A percentile compares a stretch with the other conserved stretches of the same genome.
These are phyloP conservation scores for Austroboletus rostrupii DNA, from an alignment of 1,284 basidiomycete genomes.

Conservation along the genomic window DNA sequence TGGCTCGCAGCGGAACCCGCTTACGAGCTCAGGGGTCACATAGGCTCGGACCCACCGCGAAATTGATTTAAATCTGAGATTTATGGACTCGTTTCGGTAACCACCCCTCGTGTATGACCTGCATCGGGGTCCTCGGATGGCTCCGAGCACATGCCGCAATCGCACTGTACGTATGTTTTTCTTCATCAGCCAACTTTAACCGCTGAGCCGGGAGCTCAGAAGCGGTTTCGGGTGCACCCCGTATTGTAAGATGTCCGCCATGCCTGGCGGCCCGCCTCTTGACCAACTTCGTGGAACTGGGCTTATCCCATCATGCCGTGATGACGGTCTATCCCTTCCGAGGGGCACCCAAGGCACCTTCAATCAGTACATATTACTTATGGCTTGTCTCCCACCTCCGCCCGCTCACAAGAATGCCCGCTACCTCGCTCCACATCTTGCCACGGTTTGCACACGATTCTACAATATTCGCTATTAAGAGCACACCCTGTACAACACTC, in stretches of 20 bases:
- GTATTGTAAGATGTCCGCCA: neutral
- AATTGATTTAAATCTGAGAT: slow-evolving; percentile 27
- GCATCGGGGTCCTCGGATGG: slow-evolving; percentile 24
- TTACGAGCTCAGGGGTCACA: slow-evolving; percentile 22
- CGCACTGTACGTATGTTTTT: slow-evolving; percentile 13
- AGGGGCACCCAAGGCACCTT: slow-evolving; percentile 22
- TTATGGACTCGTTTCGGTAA: slow-evolving; percentile 22
- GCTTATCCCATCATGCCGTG: slow-evolving; percentile 28
- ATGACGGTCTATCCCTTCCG: slow-evolving; percentile 27
- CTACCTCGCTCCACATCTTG: slow-evolving; percentile 28
- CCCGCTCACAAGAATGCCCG: slow-evolving; percentile 20
- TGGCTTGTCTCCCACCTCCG: slow-evolving; percentile 15
- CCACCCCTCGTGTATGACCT: slow-evolving; percentile 11
- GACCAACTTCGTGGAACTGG: slow-evolving; percentile 12
- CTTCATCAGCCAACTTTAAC: slow-evolving; percentile 15
- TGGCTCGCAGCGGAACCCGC: slow-evolving; percentile 4
- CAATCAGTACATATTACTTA: slow-evolving; percentile 25
- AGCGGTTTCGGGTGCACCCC: slow-evolving; percentile 7
- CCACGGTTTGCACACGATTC: slow-evolving; percentile 36
- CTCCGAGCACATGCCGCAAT: slow-evolving; percentile 23
- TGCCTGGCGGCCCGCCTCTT: slow-evolving; percentile 18
- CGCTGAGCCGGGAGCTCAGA: slow-evolving; percentile 12
- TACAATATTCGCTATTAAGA: slow-evolving; percentile 26
- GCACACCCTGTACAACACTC: slow-evolving; percentile 32
- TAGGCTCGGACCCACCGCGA: slow-evolving; percentile 11